These are phyloP conservation scores for Fragaria nilgerrensis DNA, from an alignment of 306 rosid species.

Conservation along the genomic window DNA sequence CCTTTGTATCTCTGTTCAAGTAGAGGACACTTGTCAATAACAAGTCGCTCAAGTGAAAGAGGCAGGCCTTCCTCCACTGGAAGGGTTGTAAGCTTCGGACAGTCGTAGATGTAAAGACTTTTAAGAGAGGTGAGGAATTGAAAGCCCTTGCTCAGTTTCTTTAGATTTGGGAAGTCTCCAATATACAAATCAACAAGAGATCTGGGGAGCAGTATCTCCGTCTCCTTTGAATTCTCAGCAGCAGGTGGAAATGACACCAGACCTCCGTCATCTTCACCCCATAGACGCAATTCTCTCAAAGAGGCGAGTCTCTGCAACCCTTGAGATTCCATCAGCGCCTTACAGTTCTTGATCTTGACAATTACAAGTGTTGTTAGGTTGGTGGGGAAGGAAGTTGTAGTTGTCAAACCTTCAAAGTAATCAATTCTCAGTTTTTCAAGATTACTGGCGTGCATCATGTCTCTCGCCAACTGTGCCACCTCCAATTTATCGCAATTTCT, in stretches of 20 bases:
- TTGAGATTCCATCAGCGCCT: conserved; percentile 8
- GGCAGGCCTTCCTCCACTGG: neutral
- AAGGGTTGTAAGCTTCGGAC: neutral
- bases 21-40: fast-evolving
- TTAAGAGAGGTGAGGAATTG: conserved; percentile 24
- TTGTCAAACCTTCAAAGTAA: neutral
- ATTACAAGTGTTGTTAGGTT: conserved; percentile 10
- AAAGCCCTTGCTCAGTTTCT: conserved; percentile 12
- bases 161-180: neutral
- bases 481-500: neutral
- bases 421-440: neutral
- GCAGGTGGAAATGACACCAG: conserved; percentile 14
- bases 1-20: neutral
- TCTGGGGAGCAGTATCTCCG: conserved; percentile 11
- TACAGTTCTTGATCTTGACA: neutral
- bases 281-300: neutral
- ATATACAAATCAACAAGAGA: neutral
- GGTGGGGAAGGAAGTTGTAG: neutral
- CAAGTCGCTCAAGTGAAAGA: neutral
- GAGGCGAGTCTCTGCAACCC: conserved; percentile 20
- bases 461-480: neutral
- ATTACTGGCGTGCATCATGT: neutral
- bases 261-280: conserved; percentile 8
- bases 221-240: neutral
- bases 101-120: fast-evolving